Percentiles rank a stretch among this genome's conserved stretches.
phyloP scores from a whole-genome alignment of 345 rosid species.

The Eucalyptus cloeziana region DNA sequence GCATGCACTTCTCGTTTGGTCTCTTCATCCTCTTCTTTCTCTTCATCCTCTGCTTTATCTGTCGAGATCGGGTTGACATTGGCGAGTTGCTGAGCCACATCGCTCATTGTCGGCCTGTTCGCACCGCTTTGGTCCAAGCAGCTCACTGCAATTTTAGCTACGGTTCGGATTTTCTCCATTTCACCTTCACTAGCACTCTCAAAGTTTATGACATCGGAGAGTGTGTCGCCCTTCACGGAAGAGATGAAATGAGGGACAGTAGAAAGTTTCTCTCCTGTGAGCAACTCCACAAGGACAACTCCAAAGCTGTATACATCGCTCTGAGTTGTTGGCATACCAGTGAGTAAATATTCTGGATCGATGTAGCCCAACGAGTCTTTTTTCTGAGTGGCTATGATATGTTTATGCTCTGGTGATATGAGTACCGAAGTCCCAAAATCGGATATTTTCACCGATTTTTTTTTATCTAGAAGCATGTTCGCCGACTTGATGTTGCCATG shows the following conservation, averaged over 20 bases:
- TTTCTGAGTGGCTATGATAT: neutral
- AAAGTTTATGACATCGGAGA: neutral
- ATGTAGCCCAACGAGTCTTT: neutral
- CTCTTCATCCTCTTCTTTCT: neutral
- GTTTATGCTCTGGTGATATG: neutral
- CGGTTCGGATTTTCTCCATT: neutral
- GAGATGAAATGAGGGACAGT: neutral
- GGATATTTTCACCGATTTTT: neutral
- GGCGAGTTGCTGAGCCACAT: neutral
- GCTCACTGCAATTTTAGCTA: neutral
- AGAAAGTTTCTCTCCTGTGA: neutral
- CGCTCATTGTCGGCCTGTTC: neutral
- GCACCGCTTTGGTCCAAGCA: neutral
- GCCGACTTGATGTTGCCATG: neutral
- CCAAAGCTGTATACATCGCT: neutral
- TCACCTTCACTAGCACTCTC: neutral
- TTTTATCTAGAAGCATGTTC: neutral
- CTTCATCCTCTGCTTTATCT: neutral
- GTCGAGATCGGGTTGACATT: neutral
- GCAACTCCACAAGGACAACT: neutral
- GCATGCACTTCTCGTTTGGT: fast-evolving
- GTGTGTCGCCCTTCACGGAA: neutral
- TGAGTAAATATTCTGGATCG: neutral
- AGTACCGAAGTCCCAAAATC: neutral
- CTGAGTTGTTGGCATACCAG: neutral